Conservation (phyloP, 352 stramenopile genomes). For the Phytophthora melonis region DNA sequence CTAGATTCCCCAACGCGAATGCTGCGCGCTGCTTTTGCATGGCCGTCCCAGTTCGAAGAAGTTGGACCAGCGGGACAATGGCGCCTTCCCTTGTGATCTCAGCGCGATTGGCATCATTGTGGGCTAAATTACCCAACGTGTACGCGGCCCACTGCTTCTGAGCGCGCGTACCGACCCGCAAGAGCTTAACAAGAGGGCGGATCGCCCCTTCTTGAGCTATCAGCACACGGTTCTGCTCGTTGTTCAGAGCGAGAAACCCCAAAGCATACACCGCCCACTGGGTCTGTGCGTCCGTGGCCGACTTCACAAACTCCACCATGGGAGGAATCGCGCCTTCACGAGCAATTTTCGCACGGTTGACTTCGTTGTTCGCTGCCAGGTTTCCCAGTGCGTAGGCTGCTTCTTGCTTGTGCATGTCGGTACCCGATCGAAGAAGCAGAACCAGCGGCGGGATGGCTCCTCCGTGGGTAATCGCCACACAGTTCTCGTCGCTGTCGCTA, state of each 20-base stretch:
- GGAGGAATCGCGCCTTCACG: constrained; percentile 13
- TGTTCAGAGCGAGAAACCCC: constrained; percentile 4
- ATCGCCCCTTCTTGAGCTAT: constrained; percentile 13
- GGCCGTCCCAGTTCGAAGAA: constrained; percentile 4
- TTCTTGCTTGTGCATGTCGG: constrained; percentile 9
- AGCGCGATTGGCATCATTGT: background rate
- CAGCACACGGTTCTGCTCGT: constrained; percentile 2
- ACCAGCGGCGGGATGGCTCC: constrained; percentile 8
- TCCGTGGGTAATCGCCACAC: constrained; percentile 7
- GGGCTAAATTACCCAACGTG: constrained; percentile 4
- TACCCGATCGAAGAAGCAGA: constrained; percentile 5
- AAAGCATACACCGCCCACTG: constrained; percentile 20
- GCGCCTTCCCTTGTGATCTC: constrained; percentile 5
- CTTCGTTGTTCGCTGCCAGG: constrained; percentile 12
- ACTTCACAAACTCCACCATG: constrained; percentile 14
- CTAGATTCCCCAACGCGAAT: constrained; percentile 8
- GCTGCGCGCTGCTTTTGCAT: constrained; percentile 12
- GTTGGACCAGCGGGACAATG: constrained; percentile 4
- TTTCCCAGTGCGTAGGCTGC: constrained; percentile 11
- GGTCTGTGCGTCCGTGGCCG: constrained; percentile 6
- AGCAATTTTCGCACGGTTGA: constrained; percentile 4
- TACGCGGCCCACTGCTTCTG: constrained; percentile 16
- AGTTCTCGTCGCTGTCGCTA: constrained; percentile 2
- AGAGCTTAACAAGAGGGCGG: background rate
- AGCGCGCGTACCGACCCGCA: constrained; percentile 1